Percentiles rank a stretch among this genome's conserved stretches.
Evolutionary conservation across 805 yeast genomes (phyloP).

Genomic region (Grigorovia transvaalensis): DNA sequence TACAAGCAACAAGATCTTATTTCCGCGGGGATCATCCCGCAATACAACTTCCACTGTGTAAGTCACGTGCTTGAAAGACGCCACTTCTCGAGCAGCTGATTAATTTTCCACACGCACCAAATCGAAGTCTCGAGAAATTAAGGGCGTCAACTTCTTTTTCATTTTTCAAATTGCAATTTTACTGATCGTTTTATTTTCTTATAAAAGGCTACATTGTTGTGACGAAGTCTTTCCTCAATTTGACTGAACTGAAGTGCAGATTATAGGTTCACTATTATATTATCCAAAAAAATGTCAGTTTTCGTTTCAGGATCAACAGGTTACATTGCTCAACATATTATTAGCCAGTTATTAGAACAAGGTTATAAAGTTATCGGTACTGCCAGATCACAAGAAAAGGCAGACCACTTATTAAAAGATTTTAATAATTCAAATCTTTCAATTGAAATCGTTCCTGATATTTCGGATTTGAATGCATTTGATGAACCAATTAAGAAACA

Average conservation of each 20-base stretch:
- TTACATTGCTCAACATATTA: constrained; percentile 42
- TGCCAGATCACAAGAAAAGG: constrained; percentile 38
- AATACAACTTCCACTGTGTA: no score
- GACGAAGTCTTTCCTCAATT: no score
- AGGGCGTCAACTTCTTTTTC: no score
- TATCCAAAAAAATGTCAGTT: constrained; percentile 20
- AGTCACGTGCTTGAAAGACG: no score
- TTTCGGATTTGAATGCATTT: constrained; percentile 33
- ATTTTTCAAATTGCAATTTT: no score
- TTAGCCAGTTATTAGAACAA: constrained; percentile 30
- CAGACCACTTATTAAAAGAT: constrained; percentile 28
- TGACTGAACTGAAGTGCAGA: background rate
- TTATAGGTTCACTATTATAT: background rate
- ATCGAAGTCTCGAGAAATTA: no score
- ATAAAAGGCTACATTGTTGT: no score
- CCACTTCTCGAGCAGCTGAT: no score
- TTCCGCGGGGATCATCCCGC: no score
- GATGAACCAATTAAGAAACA: constrained; percentile 33
- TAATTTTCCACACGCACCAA: no score
- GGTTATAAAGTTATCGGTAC: constrained; percentile 41
- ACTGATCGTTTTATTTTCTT: no score
- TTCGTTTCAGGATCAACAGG: constrained; percentile 48
- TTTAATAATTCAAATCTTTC: constrained; percentile 23
- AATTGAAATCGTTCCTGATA: constrained; percentile 30
- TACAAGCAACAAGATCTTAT: no score